Evolutionary conservation across 805 yeast species (phyloP).

Genomic region (Teunomyces panamensis): DNA sequence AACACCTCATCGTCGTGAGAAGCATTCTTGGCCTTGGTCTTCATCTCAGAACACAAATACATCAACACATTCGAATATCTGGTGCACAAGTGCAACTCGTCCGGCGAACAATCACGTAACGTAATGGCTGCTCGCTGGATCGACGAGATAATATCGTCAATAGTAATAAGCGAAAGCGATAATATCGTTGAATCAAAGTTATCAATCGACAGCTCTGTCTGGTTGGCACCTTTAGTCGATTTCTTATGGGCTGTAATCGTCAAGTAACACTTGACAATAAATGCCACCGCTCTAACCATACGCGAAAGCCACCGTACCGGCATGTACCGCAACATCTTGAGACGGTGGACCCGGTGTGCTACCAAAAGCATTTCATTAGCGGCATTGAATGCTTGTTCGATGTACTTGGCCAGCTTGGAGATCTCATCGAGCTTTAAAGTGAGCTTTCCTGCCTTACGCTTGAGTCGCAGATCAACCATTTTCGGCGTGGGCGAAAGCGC

Average conservation of each 20-base stretch:
- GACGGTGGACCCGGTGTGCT: slow-evolving; percentile 64
- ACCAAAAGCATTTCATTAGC: slow-evolving; percentile 77
- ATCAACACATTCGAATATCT: slow-evolving; percentile 74
- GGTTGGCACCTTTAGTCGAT: slow-evolving; percentile 16
- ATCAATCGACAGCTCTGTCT: slow-evolving; percentile 18
- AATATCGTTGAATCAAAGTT: slow-evolving; percentile 48
- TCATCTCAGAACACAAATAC: slow-evolving; percentile 76
- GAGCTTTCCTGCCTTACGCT: slow-evolving; percentile 16
- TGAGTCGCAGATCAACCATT: slow-evolving; percentile 14
- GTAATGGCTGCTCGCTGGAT: slow-evolving; percentile 72
- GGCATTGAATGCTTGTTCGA: slow-evolving; percentile 76
- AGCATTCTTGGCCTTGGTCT: slow-evolving; percentile 36
- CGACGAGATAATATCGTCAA: slow-evolving; percentile 64
- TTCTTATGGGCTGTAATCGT: slow-evolving; percentile 53
- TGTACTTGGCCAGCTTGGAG: slow-evolving; percentile 69
- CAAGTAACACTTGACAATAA: slow-evolving; percentile 79
- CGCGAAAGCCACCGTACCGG: slow-evolving; percentile 93
- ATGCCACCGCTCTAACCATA: slow-evolving; percentile 84
- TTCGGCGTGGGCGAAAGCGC: slow-evolving; percentile 54
- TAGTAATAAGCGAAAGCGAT: slow-evolving; percentile 61
- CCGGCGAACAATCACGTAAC: slow-evolving; percentile 81
- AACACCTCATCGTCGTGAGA: slow-evolving; percentile 6
- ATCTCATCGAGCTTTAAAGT: slow-evolving; percentile 63
- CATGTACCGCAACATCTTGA: slow-evolving; percentile 66
- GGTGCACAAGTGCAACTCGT: slow-evolving; percentile 80